Evolutionary conservation across 1,284 basidiomycete species (phyloP).

Genomic region (Leccinum solheimii): DNA sequence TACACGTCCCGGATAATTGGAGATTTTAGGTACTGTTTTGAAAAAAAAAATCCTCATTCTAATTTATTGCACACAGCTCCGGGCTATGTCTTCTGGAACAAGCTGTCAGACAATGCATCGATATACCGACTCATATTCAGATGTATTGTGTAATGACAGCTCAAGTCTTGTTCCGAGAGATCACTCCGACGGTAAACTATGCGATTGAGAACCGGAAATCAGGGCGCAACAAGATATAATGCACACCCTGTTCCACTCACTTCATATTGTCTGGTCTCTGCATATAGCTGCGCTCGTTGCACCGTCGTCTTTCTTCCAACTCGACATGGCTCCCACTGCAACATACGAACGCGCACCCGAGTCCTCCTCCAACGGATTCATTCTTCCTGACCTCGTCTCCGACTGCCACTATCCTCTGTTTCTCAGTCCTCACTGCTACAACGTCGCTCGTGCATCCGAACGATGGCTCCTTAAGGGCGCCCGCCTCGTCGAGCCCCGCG

Average conservation of each 20-base stretch:
- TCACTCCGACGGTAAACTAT: background rate
- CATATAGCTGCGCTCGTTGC: background rate
- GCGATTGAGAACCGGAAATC: background rate
- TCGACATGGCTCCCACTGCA: conserved; percentile 31
- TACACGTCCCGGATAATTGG: background rate
- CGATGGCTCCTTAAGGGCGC: conserved; percentile 56
- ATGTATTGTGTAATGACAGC: background rate
- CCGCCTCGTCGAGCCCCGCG: conserved; percentile 52
- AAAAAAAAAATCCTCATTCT: background rate
- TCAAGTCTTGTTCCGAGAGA: background rate
- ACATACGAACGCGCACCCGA: conserved; percentile 15
- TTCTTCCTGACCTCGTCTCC: conserved; percentile 64
- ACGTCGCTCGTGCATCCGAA: conserved; percentile 55
- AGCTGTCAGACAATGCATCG: background rate
- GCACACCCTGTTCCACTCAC: conserved; percentile 6
- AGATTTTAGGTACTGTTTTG: background rate
- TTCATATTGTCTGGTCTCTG: background rate
- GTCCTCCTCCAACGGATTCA: conserved; percentile 40
- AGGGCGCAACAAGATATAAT: background rate
- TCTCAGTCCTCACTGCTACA: conserved; percentile 55
- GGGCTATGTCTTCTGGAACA: background rate
- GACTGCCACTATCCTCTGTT: conserved; percentile 57
- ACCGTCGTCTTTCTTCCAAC: background rate
- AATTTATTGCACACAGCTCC: background rate
- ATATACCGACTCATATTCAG: background rate